These are phyloP conservation scores for Daldinia sp. DNA, from an alignment of 2,329 filamentous ascomycete species.

Conservation along the genomic window DNA sequence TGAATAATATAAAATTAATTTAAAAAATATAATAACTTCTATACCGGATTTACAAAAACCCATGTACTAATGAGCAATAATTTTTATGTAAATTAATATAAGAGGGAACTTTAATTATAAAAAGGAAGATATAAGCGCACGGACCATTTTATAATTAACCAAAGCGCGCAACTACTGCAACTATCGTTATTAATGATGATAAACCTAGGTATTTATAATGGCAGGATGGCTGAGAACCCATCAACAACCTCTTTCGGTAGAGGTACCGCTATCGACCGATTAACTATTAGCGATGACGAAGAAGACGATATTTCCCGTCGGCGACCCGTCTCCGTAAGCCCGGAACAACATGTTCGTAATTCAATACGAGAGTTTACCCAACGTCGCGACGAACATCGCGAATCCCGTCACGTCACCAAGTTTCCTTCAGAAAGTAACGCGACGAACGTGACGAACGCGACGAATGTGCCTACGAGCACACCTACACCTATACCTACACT, in stretches of 20 bases:
- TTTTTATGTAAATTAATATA: constrained; percentile 2
- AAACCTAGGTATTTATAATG: no score
- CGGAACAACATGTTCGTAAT: neutral
- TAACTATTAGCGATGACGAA: constrained; percentile 32
- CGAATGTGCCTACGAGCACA: no score
- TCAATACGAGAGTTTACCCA: no score
- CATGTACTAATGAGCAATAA: neutral
- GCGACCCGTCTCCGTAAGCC: neutral
- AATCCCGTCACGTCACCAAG: neutral
- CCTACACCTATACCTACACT: no score
- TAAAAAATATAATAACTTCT: no score
- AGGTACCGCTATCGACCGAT: constrained; percentile 30
- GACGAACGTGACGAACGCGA: neutral
- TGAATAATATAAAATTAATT: neutral
- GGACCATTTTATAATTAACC: neutral
- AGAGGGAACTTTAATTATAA: constrained; percentile 15
- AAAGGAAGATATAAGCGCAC: constrained; percentile 8
- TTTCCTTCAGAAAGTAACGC: neutral
- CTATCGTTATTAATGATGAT: no score
- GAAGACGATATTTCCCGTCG: constrained; percentile 6
- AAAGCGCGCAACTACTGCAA: no score
- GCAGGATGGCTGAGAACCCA: constrained; percentile 32
- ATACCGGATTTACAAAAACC: no score
- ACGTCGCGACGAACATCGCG: neutral
- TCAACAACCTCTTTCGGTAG: neutral